Base-by-base conservation (phyloP, 371 early-diverging fungal genomes). In the Blakeslea trispora region DNA sequence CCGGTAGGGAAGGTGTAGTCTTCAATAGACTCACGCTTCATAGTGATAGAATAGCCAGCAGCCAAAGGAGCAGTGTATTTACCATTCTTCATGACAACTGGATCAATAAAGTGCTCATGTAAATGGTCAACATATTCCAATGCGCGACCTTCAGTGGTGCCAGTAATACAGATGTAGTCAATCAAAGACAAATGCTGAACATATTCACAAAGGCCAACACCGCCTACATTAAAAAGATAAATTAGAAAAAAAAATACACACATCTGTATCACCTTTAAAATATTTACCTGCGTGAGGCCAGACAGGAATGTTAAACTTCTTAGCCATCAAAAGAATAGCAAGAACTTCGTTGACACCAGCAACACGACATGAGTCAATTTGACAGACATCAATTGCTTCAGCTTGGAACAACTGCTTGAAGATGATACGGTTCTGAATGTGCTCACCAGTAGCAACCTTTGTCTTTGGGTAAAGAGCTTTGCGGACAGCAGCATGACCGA, bases 381-480 rank as follows among this genome's bases (percentile, higher is more conserved):
- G 79, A 55, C 79, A 79, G 35, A 67, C 72, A 53, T 79, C 79
- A 48, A 79, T 76, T n/a, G 79, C 79, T 14, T 72, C 31, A 32
- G 76, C 76, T 63, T 76, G 76, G 67, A 79, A 79, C 17, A 79
- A 61, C 53, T 79, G 79, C 54, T 79, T 79, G 57, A 79, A 79
- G 24, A 79, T 72, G 35, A 79, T 67, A 35, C 79, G 70, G 57
- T 79, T 79, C 59, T 79, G 79, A 50, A 79, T 76, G 41, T 75
- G 76, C 32, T 79, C 79, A 45, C 79, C 79, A n/a, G 79, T 79
- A 17, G 79, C 79, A 13, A 79, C 74, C 19, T 64, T 59, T 9
- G 74, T 74, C 22, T 63, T 71, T n/a, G 79, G 79, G 45, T 71
- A 64, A 17, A 79, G 65, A 5, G 74, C 79, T 28, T 79, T 74